Base-by-base conservation (phyloP, 805 yeast genomes). In the Cyberlindnera mycetangii region DNA sequence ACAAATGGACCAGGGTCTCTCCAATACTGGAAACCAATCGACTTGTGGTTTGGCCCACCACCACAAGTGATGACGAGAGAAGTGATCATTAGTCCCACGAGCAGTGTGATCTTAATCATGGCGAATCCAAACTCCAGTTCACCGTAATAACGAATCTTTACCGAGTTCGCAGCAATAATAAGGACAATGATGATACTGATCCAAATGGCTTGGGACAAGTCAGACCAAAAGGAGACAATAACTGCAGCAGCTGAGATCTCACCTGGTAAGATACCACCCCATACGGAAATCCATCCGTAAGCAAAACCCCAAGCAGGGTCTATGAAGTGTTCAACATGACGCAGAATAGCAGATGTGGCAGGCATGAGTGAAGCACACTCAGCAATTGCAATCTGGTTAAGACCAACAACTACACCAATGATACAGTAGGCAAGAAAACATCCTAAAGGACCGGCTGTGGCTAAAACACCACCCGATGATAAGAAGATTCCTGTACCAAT, bases 141-240 rank as follows among this genome's bases (percentile, higher is more conserved):
- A 24, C 38, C 38, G 30, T 35, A 35, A 30, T 35, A 35, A n/a
- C 30, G 11, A 15, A 35, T 35, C 20, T 35, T 35, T 10, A 35
- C 8, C 11, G 38, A 35, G 25, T 35, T 35, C 20, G 20, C 18
- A 16, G 20, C 20, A 15, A 3, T 3, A 35, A 35, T 35, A 16
- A 35, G 25, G 4, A 35, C 20, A 35, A 35, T 35, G 30, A 35
- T 35, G 20, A 35, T 16, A 6, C 30, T 15, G n/a, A 35, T 35
- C 38, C 38, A 35, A 22, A 35, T 35, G 16, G 38, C 38, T 20
- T 35, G 38, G n/a, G 38, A 35, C 30, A 35, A 35, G n/a, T 35
- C 38, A 6, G 38, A 35, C 38, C 38, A 35, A 11, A 19, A 35
- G 8, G 38, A 35, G 15, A 35, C 38, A 20, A 35, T 35, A 11